phyloP scores from a whole-genome alignment of 208 protist genomes.

The Trypanosoma grayi region DNA sequence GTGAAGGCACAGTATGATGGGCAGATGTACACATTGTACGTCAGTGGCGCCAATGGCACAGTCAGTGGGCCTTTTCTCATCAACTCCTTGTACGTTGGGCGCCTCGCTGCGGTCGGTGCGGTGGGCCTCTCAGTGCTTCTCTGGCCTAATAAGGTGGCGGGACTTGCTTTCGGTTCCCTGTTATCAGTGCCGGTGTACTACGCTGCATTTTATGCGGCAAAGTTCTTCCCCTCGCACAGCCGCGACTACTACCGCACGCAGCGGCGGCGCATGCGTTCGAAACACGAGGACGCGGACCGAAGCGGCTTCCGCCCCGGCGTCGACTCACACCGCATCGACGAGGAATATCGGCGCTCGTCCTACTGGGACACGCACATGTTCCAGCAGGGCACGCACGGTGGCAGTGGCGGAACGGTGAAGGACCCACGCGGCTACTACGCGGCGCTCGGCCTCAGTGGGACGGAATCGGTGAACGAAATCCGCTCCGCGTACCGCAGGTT shows the following conservation, averaged over 20 bases:
- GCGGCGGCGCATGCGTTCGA: constrained; percentile 36
- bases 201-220: constrained; percentile 57
- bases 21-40: constrained; percentile 78
- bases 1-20: constrained; percentile 75
- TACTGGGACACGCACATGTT: constrained; percentile 84
- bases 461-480: constrained; percentile 89
- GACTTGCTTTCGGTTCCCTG: constrained; percentile 45
- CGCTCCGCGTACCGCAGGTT: constrained; percentile 78
- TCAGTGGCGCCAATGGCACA: constrained; percentile 54
- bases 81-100: constrained; percentile 69
- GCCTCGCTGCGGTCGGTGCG: constrained; percentile 33
- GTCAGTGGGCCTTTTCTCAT: constrained; percentile 77
- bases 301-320: constrained; percentile 52
- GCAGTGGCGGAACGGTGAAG: background rate
- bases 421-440: constrained; percentile 79
- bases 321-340: constrained; percentile 50
- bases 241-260: constrained; percentile 50
- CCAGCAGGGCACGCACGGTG: constrained; percentile 29
- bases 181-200: constrained; percentile 58
- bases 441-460: constrained; percentile 51
- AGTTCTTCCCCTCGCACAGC: constrained; percentile 44
- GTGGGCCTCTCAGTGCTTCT: constrained; percentile 35
- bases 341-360: constrained; percentile 73
- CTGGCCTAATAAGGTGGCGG: constrained; percentile 68
- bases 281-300: constrained; percentile 34